Base-by-base conservation (phyloP, 345 rosid genomes). In the Gossypioides kirkii region DNA sequence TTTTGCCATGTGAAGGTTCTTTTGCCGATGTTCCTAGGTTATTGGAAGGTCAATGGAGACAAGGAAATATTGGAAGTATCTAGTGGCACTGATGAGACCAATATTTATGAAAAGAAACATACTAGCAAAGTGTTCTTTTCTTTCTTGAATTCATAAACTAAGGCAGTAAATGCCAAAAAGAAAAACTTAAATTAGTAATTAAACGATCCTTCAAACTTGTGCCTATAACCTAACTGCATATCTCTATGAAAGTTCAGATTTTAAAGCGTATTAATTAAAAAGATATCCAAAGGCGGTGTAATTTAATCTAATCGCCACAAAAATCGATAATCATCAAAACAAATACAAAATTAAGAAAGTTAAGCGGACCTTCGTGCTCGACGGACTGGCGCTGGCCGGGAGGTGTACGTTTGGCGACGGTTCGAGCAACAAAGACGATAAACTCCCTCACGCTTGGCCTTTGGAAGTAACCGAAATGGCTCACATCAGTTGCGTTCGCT, bases 381-480 rank as follows among this genome's bases (percentile, higher is more conserved):
- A 92, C 98, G 45, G 98, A 92, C 66, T 95, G 99, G 62, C 97
- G 97, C 67, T 92, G 97, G 67, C 84, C 84, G 20, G 96, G 88
- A 45, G 88, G 86, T 25, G 97, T 92, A 10, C 99, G 96, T 61
- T 83, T 89, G 16, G 96, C 99, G 76, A 95, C 99, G 77, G 99
- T 91, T 42, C 97, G 97, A 18, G 90, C 88, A 64, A 92, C 90
- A 69, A 95, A 95, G 77, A 90, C 86, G 74, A 92, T 62, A 79
- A 95, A 92, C 77, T 95, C 97, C 81, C 85, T 88, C 75, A 88
- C 90, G 89, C 94, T 84, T 43, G 94, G 84, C 77, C 96, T 82
- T 84, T 91, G 91, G 81, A 95, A 92, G 85, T 85, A 95, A 10
- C 98, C 96, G 74, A 95, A 90, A 79, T 82, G 98, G 84, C 92